Evolutionary conservation across 2,329 filamentous ascomycete species (phyloP).

Genomic region (Calonectria henricotiae): DNA sequence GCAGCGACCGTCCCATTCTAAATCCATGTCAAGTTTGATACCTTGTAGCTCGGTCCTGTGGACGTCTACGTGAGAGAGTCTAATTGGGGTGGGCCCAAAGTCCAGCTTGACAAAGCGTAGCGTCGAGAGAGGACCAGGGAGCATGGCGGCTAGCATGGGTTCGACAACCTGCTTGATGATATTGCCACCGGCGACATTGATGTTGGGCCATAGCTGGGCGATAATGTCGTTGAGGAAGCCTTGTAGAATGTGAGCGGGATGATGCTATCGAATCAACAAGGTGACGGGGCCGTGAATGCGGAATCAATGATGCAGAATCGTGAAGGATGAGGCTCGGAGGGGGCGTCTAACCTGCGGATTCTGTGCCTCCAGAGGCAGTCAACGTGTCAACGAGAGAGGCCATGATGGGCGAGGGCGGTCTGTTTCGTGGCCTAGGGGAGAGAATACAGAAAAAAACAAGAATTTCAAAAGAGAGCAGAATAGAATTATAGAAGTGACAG

Average conservation of each 20-base stretch:
- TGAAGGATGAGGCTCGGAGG: not conserved
- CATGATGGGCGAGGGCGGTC: slow-evolving; percentile 39
- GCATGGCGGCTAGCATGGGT: slow-evolving; percentile 49
- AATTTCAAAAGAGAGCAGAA: slow-evolving; percentile 7
- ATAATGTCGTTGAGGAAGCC: slow-evolving; percentile 52
- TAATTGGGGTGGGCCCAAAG: slow-evolving; percentile 45
- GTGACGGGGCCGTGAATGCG: slow-evolving; percentile 5
- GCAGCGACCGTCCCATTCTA: slow-evolving; percentile 48
- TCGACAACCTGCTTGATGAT: slow-evolving; percentile 50
- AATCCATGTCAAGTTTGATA: slow-evolving; percentile 52
- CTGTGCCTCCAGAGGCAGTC: slow-evolving; percentile 50
- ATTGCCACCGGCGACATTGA: slow-evolving; percentile 49
- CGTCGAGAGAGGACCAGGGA: slow-evolving; percentile 47
- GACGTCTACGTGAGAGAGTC: slow-evolving; percentile 49
- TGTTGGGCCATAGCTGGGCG: slow-evolving; percentile 52
- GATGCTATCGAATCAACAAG: not conserved
- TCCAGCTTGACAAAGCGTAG: slow-evolving; percentile 49
- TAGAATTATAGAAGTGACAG: slow-evolving; percentile 16
- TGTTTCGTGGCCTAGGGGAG: slow-evolving; percentile 6
- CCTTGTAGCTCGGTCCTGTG: slow-evolving; percentile 47
- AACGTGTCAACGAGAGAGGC: slow-evolving; percentile 46
- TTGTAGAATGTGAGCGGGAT: slow-evolving; percentile 38
- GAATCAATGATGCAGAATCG: slow-evolving; percentile 12
- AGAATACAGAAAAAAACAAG: slow-evolving; percentile 4
- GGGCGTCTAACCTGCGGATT: slow-evolving; percentile 46